Base-by-base conservation (phyloP, 164 flowering plant genomes). In the Taxillus chinensis region DNA sequence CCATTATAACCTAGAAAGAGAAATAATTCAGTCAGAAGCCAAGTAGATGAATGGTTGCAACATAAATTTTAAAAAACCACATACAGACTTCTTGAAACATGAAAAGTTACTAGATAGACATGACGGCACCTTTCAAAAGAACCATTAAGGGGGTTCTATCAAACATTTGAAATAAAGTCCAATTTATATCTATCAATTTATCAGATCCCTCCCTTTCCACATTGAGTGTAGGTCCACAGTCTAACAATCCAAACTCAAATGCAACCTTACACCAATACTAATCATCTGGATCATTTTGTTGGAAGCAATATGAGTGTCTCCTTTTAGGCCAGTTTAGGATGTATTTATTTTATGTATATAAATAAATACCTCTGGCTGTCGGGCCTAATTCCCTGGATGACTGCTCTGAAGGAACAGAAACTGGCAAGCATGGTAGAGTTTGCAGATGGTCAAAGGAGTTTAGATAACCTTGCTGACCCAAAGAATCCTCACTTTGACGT, bases 371-470 rank as follows among this genome's bases (percentile, higher is more conserved):
- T 78, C 76, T 84, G 42, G 63, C 69, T 12, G 73, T 45, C 53
- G 73, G 63, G 57, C 79, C 74, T 45, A 88, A 67, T 64, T 75
- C 77, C 49, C 73, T 59, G 17, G 78, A 49, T 42, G 79, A 70
- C 60, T 80, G 89, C 61, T 83, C 84, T 16, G 72, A 8, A 67
- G 80, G 74, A 64, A 67, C 68, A 45, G 83, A 64, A 70, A 79
- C 73, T 40, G 91, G 82, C 17, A 82, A 43, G 65, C 64, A 76
- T 42, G 83, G 87, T 41, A 77, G 67, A 64, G 74, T 63, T 48
- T 68, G 67, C 40, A 85, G 90, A 56, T 84, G 82, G 59, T 78
- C 77, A 68, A 73, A 78, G 45, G 82, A 52, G 62, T 78, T 71
- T 48, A 76, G 49, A 71, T 78, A 80, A 63, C 75, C 76, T 39